Conservation (phyloP, 140 eudicot species). For the Bidens hawaiensis region DNA sequence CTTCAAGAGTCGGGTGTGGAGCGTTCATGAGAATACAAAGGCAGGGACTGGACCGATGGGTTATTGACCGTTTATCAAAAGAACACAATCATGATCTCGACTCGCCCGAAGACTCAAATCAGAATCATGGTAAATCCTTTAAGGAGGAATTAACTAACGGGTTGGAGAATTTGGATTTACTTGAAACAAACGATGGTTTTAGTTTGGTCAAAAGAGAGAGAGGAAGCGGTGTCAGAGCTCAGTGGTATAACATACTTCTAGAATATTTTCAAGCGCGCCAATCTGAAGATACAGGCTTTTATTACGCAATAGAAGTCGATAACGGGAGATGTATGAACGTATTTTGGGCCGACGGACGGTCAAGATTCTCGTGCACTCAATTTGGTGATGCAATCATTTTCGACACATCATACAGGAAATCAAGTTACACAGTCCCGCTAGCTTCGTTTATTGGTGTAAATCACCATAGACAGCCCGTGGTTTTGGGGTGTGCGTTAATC, state of each 20-base stretch:
- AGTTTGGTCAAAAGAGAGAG: conserved; percentile 39
- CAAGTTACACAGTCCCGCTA: conserved; percentile 31
- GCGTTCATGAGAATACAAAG: conserved; percentile 46
- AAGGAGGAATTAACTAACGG: conserved; percentile 35
- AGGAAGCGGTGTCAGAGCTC: conserved; percentile 27
- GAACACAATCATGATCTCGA: conserved; percentile 46
- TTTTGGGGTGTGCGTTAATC: conserved; percentile 38
- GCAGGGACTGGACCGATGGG: conserved; percentile 35
- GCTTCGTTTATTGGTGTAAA: conserved; percentile 40
- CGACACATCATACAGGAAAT: conserved; percentile 34
- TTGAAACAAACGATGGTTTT: conserved; percentile 38
- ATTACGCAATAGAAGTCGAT: conserved; percentile 35
- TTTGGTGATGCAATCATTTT: conserved; percentile 39
- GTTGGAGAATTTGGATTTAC: conserved; percentile 37
- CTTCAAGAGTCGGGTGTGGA: conserved; percentile 46
- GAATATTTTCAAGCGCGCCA: conserved; percentile 39
- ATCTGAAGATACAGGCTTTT: conserved; percentile 40
- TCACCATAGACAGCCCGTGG: conserved; percentile 45
- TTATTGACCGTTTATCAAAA: conserved; percentile 39
- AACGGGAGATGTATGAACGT: conserved; percentile 33
- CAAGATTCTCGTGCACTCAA: conserved; percentile 41
- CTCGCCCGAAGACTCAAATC: conserved; percentile 22
- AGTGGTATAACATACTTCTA: conserved; percentile 33
- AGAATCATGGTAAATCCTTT: conserved; percentile 18
- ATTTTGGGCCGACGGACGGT: conserved; percentile 44